Base-by-base conservation (phyloP, 2,329 filamentous ascomycete genomes). In the Nemania abortiva region DNA sequence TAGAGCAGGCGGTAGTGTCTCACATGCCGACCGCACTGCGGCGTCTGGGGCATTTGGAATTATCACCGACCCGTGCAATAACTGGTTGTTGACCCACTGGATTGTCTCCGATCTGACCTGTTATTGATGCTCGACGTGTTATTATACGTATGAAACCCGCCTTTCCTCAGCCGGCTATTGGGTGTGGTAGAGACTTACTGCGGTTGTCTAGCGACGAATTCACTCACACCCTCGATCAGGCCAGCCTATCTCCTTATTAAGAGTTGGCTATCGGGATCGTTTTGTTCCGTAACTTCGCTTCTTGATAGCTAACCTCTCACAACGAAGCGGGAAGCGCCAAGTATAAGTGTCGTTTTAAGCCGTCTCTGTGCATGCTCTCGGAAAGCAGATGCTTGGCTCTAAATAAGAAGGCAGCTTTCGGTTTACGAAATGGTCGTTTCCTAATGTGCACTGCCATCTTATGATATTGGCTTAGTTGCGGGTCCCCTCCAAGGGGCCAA, bases 391-490 rank as follows among this genome's bases (percentile, higher is more conserved):
- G 42, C 13, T 20, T 7, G 13, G 15, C 15, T 7, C 42, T 15
- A 47, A 47, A 5, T n/a, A n/a, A 20, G 42, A n/a, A 6, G 18
- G 18, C 42, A 47, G 9, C 42, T n/a, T 47, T 47, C 42, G 42
- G 42, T n/a, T 47, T 47, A 47, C 42, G 42, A 47, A 47, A 47
- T 47, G 42, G 42, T n/a, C 15, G 15, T 47, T 47, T 47, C 15
- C 42, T 47, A n/a, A 47, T 47, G 42, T 47, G 42, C 15, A 6
- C 10, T n/a, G 7, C 42, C 42, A 47, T n/a, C 15, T n/a, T n/a
- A n/a, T n/a, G n/a, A n/a, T n/a, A n/a, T 6, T 7, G 15, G 18
- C 42, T 47, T 47, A 20, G 2, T 47, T 47, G 10, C 15, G 42
- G 42, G 42, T 47, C 42, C 42, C 5, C n/a, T 42, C 15, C 15